These are phyloP conservation scores for Curvularia verruculosa DNA, from an alignment of 2,329 filamentous ascomycete genomes.

Conservation along the genomic window DNA sequence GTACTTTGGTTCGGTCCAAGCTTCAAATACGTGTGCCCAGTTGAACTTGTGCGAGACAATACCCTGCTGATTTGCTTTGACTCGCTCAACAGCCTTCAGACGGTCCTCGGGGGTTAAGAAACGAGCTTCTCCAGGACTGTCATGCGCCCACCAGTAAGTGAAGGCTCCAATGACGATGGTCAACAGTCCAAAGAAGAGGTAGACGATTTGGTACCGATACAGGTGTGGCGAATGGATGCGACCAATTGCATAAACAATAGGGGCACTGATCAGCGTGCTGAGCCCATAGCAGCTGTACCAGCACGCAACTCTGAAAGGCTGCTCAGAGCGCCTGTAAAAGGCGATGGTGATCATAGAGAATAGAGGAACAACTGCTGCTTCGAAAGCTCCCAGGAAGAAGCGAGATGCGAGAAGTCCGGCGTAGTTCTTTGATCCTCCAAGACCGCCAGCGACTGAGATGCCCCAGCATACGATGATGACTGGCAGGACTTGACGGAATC, in stretches of 20 bases:
- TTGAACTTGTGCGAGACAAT: conserved; percentile 72
- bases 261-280: conserved; percentile 64
- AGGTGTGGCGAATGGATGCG: conserved; percentile 60
- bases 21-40: conserved; percentile 66
- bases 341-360: conserved; percentile 37
- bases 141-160: conserved; percentile 56
- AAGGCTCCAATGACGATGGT: conserved; percentile 49
- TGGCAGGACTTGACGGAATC: conserved; percentile 28
- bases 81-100: conserved; percentile 70
- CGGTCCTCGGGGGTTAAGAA: conserved; percentile 69
- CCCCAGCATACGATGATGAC: conserved; percentile 57
- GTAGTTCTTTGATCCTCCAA: conserved; percentile 27
- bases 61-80: conserved; percentile 76
- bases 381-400: conserved; percentile 35
- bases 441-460: conserved; percentile 32
- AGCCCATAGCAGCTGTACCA: conserved; percentile 72
- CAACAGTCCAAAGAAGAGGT: conserved; percentile 52
- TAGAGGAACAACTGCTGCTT: conserved; percentile 33
- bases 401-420: conserved; percentile 29
- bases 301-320: conserved; percentile 46
- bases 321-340: conserved; percentile 32
- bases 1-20: conserved; percentile 61
- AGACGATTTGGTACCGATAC: conserved; percentile 66
- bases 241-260: conserved; percentile 67
- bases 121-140: conserved; percentile 64